Base-by-base conservation (phyloP, 2,329 filamentous ascomycete genomes). In the Phoma herbarum region DNA sequence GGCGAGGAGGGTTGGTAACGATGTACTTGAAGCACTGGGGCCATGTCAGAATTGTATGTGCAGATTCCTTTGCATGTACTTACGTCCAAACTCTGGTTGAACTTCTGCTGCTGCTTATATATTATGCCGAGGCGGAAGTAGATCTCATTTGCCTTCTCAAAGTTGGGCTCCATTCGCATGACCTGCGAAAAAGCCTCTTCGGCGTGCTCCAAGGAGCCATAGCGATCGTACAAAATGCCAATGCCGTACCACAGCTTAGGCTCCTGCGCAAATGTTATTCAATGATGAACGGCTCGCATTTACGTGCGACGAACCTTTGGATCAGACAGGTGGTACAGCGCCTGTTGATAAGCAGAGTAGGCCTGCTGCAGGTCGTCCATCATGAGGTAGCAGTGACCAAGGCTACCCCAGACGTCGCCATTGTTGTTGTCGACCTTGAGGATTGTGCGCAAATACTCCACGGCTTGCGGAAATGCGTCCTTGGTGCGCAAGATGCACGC, bases 41-140 rank as follows among this genome's bases (percentile, higher is more conserved):
- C 1, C 20, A 14, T n/a, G 42, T 74, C 61, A 73, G 63, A 33
- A 16, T 8, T 26, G 18, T 4, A n/a, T 20, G 6, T 46, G 18
- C n/a, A 16, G 2, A 33, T 23, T 8, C 2, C 23, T 7, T 23
- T 10, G 23, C n/a, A 23, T 25, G 49, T 26, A 62, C 71, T 71
- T 82, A 96, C 93, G 80, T 98, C 95, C 44, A 98, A 83, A 83
- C 93, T 97, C 74, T 96, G 90, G 51, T 84, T 84, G 76, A 93
- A 99, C 77, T 98, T 98, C 62, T 93, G 90, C 75, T 98, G 95
- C 73, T 98, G 94, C 78, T 99, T 99, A 83, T 98, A 98, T 66
- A 99, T 98, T 81, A 99, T 99, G n/a, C 95, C 95, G 9, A 99
- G 85, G 26, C 95, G 88, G 80, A 99, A 99, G 78, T 98, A 99